A percentile compares a stretch with the other conserved stretches of the same genome.
Conservation (phyloP, 805 yeast genomes). For the Sungouiozyma ichnusensis region DNA sequence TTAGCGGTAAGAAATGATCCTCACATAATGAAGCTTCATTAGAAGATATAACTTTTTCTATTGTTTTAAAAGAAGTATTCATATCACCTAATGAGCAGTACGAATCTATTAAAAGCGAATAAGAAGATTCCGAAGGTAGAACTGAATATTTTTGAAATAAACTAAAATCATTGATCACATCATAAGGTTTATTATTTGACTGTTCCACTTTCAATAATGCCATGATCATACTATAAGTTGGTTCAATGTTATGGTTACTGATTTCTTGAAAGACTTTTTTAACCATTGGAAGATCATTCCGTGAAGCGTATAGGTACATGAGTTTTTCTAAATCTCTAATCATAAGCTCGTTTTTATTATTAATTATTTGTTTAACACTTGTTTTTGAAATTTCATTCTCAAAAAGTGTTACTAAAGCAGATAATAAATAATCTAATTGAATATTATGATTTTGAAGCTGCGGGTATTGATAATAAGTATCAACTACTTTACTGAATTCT, state of each 20-base stretch:
- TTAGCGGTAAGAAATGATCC: conserved; percentile 18
- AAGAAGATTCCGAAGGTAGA: conserved; percentile 19
- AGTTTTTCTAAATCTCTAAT: conserved; percentile 48
- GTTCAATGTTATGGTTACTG: conserved; percentile 17
- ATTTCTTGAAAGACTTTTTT: conserved; percentile 41
- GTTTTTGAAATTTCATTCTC: neutral
- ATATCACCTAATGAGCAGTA: conserved; percentile 19
- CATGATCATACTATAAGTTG: conserved; percentile 29
- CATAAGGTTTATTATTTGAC: conserved; percentile 14
- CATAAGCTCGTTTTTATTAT: conserved; percentile 43
- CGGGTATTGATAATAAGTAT: conserved; percentile 30
- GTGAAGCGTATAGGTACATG: conserved; percentile 46
- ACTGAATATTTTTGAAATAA: conserved; percentile 22
- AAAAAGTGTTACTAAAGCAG: conserved; percentile 24
- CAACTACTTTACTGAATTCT: conserved; percentile 19
- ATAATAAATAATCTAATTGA: conserved; percentile 40
- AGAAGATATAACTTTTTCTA: conserved; percentile 22
- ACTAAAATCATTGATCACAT: conserved; percentile 23
- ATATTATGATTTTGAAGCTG: conserved; percentile 33
- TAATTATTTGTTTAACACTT: conserved; percentile 16
- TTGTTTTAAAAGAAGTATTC: conserved; percentile 23
- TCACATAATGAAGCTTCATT: conserved; percentile 13
- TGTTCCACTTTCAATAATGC: conserved; percentile 20
- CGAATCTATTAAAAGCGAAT: conserved; percentile 21
- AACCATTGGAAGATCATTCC: conserved; percentile 40